Conservation (phyloP, 495 filamentous ascomycete species). For the Podospora pseudocomata region DNA sequence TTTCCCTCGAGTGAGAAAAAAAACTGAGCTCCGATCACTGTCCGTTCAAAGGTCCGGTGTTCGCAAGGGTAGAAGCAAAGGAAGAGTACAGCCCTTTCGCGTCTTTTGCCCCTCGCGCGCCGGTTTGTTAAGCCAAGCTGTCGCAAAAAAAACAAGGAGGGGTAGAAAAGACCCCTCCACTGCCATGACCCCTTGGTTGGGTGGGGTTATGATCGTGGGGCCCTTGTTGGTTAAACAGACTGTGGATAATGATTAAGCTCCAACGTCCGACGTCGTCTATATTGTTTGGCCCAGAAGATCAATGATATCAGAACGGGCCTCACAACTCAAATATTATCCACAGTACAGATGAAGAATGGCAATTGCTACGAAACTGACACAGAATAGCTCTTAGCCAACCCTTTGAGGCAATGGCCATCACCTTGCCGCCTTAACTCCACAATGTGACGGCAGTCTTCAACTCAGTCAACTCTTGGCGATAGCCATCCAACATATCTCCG, state of each 20-base stretch:
- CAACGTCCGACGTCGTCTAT: neutral
- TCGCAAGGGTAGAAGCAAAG: neutral
- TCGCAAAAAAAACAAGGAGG: slow-evolving; percentile 4
- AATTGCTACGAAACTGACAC: neutral
- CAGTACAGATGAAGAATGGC: neutral
- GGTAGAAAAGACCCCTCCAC: slow-evolving; percentile 18
- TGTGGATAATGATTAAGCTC: neutral
- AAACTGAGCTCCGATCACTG: slow-evolving; percentile 22
- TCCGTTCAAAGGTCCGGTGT: slow-evolving; percentile 6
- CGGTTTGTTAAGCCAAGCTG: slow-evolving; percentile 18
- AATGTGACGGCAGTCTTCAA: no score
- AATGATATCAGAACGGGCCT: neutral
- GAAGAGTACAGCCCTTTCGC: neutral
- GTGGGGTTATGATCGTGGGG: slow-evolving; percentile 7
- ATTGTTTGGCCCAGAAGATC: neutral
- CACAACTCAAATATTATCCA: neutral
- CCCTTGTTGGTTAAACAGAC: neutral
- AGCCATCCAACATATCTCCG: no score
- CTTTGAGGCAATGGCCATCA: no score
- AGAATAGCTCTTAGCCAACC: neutral
- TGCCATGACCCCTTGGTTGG: slow-evolving; percentile 12
- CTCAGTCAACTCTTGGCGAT: no score
- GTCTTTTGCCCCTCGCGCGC: neutral
- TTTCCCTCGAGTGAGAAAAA: neutral
- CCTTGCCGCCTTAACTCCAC: no score